Evolutionary conservation across 1,284 basidiomycete genomes (phyloP), one percentile per base, ranked within the genome.

Genomic region (Malassezia cuniculi): DNA sequence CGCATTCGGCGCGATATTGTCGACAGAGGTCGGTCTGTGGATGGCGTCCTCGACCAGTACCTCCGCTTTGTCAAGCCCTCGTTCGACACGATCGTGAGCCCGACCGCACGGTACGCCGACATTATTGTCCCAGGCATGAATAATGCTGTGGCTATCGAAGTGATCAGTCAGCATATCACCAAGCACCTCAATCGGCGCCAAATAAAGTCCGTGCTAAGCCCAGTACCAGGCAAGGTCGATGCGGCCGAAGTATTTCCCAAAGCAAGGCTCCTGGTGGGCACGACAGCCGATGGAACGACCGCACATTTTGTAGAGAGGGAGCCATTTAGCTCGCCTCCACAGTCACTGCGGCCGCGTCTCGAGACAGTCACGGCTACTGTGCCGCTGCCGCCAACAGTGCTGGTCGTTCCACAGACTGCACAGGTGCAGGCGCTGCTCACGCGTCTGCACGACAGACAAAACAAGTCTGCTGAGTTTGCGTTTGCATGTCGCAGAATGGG

Each of bases 31-130:
- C 72, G 90, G 43, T 79, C 76, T 46, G 80, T 94, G 0, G 77
- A 79, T 1, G 87, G 89, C 3, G 77, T 94, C 35, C 73, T 97
- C 11, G 81, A 89, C 55, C 90, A 95, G 79, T 86, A 90, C 59
- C 74, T 90, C 24, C 80, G 85, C 31, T 90, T 81, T 60, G 89
- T 93, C 55, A 64, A 64, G 63, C 85, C 83, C 3, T 79, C 85
- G 7, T 93, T 82, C 56, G 90, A 97, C 67, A 83, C 85, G 63
- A 93, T 89, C 18, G 86, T 97, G n/a, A 76, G 78, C 31, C 87
- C 87, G 0, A 84, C 83, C 2, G 77, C 85, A 10, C 75, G 79
- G 27, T 75, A 81, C 63, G 87, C 89, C 3, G 86, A 95, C 60
- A 58, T 65, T 45, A 63, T 65, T 31, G 61, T 65, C 8, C 61